Percentiles rank a stretch among this genome's conserved stretches.
These are phyloP conservation scores for Saccharomycopsis amapae DNA, from an alignment of 805 yeast species.

Conservation along the genomic window DNA sequence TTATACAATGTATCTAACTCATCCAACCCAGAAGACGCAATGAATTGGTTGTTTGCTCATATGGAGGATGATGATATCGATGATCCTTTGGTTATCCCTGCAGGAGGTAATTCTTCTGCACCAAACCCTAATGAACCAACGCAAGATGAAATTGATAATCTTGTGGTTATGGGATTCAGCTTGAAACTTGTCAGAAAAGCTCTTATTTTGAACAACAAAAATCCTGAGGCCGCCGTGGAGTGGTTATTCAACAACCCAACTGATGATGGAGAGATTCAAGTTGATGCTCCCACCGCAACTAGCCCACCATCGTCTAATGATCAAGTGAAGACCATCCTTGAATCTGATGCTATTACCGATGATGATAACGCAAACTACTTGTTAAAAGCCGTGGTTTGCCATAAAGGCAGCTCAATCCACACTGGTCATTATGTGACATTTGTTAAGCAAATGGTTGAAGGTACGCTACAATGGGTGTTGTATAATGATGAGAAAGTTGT, in stretches of 20 bases:
- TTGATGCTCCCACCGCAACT: conserved; percentile 15
- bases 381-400: conserved; percentile 68
- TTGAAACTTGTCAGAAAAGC: conserved; percentile 65
- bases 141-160: conserved; percentile 37
- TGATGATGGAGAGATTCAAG: conserved; percentile 55
- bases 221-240: conserved; percentile 73
- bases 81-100: conserved; percentile 41
- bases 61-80: conserved; percentile 82
- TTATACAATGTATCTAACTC: conserved; percentile 65
- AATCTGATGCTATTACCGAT: background rate
- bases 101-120: conserved; percentile 13
- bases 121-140: conserved; percentile 25
- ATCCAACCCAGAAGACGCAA: conserved; percentile 55
- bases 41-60: conserved; percentile 86
- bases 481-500: conserved; percentile 90
- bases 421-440: conserved; percentile 91
- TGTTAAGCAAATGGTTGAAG: conserved; percentile 39
- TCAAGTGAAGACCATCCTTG: conserved; percentile 13
- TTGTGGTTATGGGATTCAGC: conserved; percentile 75
- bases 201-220: conserved; percentile 47
- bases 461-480: conserved; percentile 54
- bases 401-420: conserved; percentile 83
- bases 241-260: conserved; percentile 85
- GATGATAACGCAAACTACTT: conserved; percentile 30
- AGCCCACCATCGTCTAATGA: conserved; percentile 13